These are phyloP conservation scores for Vitellaria paradoxa DNA, from an alignment of 179 eudicot species.

Conservation along the genomic window DNA sequence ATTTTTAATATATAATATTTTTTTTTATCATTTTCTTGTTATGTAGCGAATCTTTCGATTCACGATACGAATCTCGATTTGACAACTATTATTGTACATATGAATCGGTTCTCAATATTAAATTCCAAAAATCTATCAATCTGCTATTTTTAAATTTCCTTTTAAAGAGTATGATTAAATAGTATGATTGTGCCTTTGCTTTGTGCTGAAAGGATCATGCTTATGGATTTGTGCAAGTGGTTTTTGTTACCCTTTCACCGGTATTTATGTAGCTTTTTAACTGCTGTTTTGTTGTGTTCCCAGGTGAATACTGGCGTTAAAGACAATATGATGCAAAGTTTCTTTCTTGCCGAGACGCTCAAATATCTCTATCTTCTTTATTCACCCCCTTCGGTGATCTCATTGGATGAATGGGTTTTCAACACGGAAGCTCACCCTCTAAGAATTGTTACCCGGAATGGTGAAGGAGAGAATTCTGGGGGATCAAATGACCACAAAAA, in stretches of 20 bases:
- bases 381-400: constrained; percentile 80
- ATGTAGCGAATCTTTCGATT: too few relatives aligned
- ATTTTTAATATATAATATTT: too few relatives aligned
- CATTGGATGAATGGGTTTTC: constrained; percentile 98
- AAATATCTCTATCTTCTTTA: constrained; percentile 94
- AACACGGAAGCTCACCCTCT: constrained; percentile 99
- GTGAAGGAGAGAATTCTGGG: constrained; percentile 21
- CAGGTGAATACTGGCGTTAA: constrained; percentile 93
- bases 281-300: constrained; percentile 17
- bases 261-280: background rate
- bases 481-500: constrained; percentile 26
- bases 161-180: background rate
- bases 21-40: too few relatives aligned
- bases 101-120: background rate
- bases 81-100: too few relatives aligned
- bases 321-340: constrained; percentile 99
- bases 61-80: too few relatives aligned
- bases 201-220: background rate
- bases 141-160: background rate
- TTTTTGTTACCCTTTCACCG: background rate
- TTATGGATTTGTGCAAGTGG: background rate
- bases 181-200: background rate
- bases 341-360: constrained; percentile 96
- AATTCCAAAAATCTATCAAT: background rate
- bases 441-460: constrained; percentile 57